Conservation (phyloP, 257 asterid species). For the Verbena officinalis region DNA sequence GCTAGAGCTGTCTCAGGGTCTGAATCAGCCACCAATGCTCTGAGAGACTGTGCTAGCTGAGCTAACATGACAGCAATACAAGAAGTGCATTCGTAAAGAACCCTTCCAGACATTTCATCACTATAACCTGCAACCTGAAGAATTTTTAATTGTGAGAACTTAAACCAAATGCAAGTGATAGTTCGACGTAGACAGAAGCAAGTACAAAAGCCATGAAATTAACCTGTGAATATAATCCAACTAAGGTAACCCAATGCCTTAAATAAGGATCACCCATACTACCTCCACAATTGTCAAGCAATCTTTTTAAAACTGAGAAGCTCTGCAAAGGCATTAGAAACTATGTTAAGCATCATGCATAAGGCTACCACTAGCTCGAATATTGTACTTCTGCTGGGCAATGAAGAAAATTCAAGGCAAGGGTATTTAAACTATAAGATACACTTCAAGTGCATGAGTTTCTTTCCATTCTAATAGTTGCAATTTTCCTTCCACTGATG, state of each 20-base stretch:
- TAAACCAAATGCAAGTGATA: conserved; percentile 18
- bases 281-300: conserved; percentile 68
- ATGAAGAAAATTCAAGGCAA: conserved; percentile 18
- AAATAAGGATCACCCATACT: conserved; percentile 54
- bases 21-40: conserved; percentile 57
- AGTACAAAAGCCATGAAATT: conserved; percentile 29
- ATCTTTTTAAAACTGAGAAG: conserved; percentile 67
- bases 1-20: conserved; percentile 47
- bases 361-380: conserved; percentile 17
- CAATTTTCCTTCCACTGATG: conserved; percentile 2
- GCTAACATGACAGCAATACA: conserved; percentile 83
- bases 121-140: conserved; percentile 64
- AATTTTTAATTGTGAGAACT: conserved; percentile 30
- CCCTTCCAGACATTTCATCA: conserved; percentile 77
- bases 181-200: conserved; percentile 26
- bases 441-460: background rate
- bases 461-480: conserved; percentile 8
- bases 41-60: conserved; percentile 68
- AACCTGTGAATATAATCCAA: conserved; percentile 83
- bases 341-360: conserved; percentile 26
- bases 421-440: background rate
- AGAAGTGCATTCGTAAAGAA: conserved; percentile 76
- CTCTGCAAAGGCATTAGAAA: conserved; percentile 56
- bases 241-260: conserved; percentile 74
- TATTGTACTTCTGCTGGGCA: conserved; percentile 26